Base-by-base conservation (phyloP, 2,329 filamentous ascomycete species). In the Chrysoporthe puriensis region DNA sequence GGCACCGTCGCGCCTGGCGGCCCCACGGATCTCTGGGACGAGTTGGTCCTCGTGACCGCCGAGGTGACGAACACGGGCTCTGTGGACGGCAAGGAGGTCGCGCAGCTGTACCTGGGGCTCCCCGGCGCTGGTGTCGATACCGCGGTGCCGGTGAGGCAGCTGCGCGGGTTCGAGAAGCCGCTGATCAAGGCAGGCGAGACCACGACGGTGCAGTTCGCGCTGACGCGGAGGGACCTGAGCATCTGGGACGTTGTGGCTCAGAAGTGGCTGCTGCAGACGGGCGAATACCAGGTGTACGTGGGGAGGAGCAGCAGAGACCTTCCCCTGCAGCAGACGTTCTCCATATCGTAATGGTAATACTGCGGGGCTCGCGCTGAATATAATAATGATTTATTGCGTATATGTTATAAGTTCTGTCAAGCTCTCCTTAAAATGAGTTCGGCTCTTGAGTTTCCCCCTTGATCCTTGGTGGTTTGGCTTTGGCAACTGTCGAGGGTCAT, bases 101-200 rank as follows among this genome's bases (percentile, higher is more conserved):
- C 79, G 21, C 84, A 76, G 75, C 74, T 86, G 6, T 86, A 86
- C 66, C 72, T 85, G 11, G 78, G 77, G 1, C 80, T 84, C 40
- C 83, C 83, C 4, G 74, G 67, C 1, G 77, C 82, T 50, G 77
- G 73, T 2, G 76, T 26, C 26, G 26, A 26, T 26, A 0, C 26
- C 26, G 26, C 26, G 26, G 26, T 74, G 16, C 90, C 90, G 0
- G 77, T 82, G 0, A 79, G 83, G 46, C 88, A 91, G 75, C 80
- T 92, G 13, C 82, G 89, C 7, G 89, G 90, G 4, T 91, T 91
- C 69, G 85, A 86, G 63, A 91, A 91, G 79, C 79, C 83, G 0
- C 79, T 77, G 18, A 71, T 91, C 52, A 77, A 80, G 11, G 78
- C 81, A 0, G 82, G 82, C 0, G 75, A 81, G 66, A 80, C 76